Evolutionary conservation across 2,329 filamentous ascomycete genomes (phyloP).

Genomic region (Penicillium sp.): DNA sequence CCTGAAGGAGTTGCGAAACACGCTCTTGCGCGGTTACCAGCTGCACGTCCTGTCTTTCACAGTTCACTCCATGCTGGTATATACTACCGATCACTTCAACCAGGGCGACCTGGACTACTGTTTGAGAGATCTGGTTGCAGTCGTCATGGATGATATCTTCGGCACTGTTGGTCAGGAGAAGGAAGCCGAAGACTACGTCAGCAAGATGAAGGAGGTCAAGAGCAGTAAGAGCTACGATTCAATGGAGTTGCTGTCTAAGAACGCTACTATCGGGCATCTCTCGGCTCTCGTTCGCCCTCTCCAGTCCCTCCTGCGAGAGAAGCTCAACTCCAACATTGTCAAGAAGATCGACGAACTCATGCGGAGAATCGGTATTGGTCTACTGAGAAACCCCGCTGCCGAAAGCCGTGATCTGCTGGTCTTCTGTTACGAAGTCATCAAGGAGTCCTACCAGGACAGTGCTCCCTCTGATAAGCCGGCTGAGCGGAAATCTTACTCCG

Average conservation of each 20-base stretch:
- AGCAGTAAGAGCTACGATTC: constrained; percentile 98
- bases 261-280: constrained; percentile 68
- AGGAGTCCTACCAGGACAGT: constrained; percentile 70
- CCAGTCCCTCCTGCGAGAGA: constrained; percentile 73
- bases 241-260: constrained; percentile 85
- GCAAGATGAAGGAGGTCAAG: constrained; percentile 95
- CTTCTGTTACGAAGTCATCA: constrained; percentile 92
- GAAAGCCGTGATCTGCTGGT: constrained; percentile 78
- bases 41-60: constrained; percentile 94
- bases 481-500: constrained; percentile 25
- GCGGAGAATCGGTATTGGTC: constrained; percentile 72
- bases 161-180: constrained; percentile 90
- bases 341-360: constrained; percentile 89
- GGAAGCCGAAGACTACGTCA: constrained; percentile 91
- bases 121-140: constrained; percentile 66
- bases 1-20: constrained; percentile 81
- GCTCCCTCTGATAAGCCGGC: constrained; percentile 38
- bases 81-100: constrained; percentile 65
- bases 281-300: constrained; percentile 73
- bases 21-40: constrained; percentile 81
- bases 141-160: constrained; percentile 98
- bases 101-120: constrained; percentile 90
- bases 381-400: constrained; percentile 74
- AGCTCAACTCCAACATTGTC: constrained; percentile 74
- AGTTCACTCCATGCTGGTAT: constrained; percentile 82